Conservation (phyloP, 768 basidiomycete species). For the Trametes cubensis region DNA sequence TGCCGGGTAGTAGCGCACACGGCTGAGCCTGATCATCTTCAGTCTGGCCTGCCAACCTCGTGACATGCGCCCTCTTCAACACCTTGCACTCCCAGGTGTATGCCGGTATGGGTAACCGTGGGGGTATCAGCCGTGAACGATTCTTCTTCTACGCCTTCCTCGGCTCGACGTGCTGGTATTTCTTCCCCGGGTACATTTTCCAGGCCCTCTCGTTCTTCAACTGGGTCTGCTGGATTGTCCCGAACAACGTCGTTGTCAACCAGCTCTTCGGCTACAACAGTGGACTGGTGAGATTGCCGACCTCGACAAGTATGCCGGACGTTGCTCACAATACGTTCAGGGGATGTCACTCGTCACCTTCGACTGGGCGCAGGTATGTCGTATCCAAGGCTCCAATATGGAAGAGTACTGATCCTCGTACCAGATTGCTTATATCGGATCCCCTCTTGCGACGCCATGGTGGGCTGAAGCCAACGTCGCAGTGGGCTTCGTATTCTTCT, state of each 20-base stretch:
- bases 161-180: slow-evolving; percentile 60
- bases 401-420: neutral
- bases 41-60: slow-evolving; percentile 77
- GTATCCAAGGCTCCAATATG: neutral
- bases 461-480: slow-evolving; percentile 75
- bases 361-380: slow-evolving; percentile 58
- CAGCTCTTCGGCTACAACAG: slow-evolving; percentile 57
- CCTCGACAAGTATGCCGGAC: slow-evolving; percentile 22
- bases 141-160: slow-evolving; percentile 74
- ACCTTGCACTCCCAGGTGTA: slow-evolving; percentile 74
- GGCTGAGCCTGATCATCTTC: neutral
- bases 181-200: slow-evolving; percentile 80
- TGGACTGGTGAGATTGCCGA: slow-evolving; percentile 9
- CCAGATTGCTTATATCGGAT: slow-evolving; percentile 66
- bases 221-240: slow-evolving; percentile 67
- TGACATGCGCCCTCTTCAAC: slow-evolving; percentile 76
- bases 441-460: slow-evolving; percentile 73
- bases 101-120: slow-evolving; percentile 59
- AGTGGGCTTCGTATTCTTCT: slow-evolving; percentile 48
- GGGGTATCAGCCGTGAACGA: slow-evolving; percentile 70
- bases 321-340: slow-evolving; percentile 13
- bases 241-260: slow-evolving; percentile 42
- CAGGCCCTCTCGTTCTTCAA: slow-evolving; percentile 82
- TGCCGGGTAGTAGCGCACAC: neutral
- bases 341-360: slow-evolving; percentile 73